Conservation (phyloP, 305 asterid genomes). For the Fraxinus latifolia region DNA sequence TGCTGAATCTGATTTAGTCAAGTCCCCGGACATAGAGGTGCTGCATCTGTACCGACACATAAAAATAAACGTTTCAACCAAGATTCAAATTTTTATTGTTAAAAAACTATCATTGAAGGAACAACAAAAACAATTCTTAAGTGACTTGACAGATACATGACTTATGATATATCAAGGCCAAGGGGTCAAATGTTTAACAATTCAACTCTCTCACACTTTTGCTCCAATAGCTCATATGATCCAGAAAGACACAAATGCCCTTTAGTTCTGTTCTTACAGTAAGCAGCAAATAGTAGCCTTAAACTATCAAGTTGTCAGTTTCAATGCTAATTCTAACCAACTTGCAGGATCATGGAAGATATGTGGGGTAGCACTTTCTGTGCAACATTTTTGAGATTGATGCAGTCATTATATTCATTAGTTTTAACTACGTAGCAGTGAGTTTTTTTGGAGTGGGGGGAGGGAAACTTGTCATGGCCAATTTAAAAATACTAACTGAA, state of each 20-base stretch:
- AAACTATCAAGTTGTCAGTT: neutral
- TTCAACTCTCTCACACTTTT: neutral
- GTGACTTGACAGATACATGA: neutral
- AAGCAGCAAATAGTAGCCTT: neutral
- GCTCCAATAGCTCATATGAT: conserved; percentile 9
- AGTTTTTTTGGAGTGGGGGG: neutral
- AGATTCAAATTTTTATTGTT: neutral
- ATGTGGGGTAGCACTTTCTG: neutral
- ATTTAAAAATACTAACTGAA: neutral
- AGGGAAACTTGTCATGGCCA: neutral
- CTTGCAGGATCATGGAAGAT: neutral
- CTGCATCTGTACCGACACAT: conserved; percentile 66
- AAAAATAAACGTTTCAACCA: conserved; percentile 3
- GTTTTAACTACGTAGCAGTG: neutral
- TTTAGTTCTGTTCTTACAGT: conserved; percentile 8
- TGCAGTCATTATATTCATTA: neutral
- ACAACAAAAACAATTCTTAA: neutral
- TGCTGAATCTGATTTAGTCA: conserved; percentile 80
- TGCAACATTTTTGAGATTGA: neutral
- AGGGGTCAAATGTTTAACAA: conserved; percentile 7
- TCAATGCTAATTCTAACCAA: conserved; percentile 9
- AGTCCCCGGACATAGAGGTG: conserved; percentile 69
- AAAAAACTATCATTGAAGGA: neutral
- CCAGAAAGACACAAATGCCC: neutral
- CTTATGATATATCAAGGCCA: conserved; percentile 1